Evolutionary conservation across 176 grass and related monocot genomes (phyloP).

Genomic region (Alloteropsis semialata): DNA sequence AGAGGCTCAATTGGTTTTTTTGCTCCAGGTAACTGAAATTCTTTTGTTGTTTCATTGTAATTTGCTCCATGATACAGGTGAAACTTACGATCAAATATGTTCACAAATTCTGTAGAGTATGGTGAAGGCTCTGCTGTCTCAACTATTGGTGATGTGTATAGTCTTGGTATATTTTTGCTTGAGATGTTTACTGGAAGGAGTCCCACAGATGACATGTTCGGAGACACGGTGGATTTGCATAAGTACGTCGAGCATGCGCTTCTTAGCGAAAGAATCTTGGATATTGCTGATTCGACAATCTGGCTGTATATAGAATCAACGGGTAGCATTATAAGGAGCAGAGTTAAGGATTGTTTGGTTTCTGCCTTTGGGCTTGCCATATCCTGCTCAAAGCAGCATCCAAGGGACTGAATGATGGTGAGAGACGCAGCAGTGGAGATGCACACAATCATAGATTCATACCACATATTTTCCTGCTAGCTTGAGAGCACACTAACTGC

Average conservation of each 20-base stretch:
- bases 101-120: conserved; percentile 17
- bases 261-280: not conserved
- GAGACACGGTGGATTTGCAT: not conserved
- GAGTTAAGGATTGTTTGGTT: conserved; percentile 5
- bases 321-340: not conserved
- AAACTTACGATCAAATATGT: not conserved
- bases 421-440: not conserved
- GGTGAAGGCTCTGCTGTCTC: conserved; percentile 15
- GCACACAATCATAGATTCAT: conserved; percentile 1
- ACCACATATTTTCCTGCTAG: not conserved
- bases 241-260: not conserved
- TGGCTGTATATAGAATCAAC: not conserved
- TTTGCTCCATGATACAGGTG: not conserved
- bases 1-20: no score
- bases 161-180: conserved; percentile 40
- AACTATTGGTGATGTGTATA: conserved; percentile 22
- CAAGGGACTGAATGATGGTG: not conserved
- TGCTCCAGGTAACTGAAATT: no score
- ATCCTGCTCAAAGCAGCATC: conserved; percentile 24
- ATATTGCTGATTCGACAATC: conserved; percentile 15
- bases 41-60: not conserved
- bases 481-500: not conserved
- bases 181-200: conserved; percentile 28
- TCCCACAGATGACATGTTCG: conserved; percentile 1
- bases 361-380: not conserved